Conservation (phyloP, 2,329 filamentous ascomycete species). For the Dactylellina cionopaga region DNA sequence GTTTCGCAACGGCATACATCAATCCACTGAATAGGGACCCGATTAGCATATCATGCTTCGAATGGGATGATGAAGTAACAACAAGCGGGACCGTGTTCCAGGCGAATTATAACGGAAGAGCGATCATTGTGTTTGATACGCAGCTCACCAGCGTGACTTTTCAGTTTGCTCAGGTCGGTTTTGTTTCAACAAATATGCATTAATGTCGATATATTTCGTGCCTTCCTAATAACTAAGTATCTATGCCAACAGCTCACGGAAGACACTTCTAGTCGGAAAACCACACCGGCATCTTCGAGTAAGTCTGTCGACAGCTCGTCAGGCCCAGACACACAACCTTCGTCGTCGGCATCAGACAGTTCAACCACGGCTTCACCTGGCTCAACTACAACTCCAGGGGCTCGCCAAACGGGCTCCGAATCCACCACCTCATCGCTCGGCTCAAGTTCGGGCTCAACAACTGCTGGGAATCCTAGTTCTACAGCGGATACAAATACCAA, state of each 20-base stretch:
- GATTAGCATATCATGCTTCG: constrained; percentile 39
- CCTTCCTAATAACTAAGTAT: background rate
- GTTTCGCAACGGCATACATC: constrained; percentile 18
- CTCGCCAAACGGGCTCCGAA: constrained; percentile 6
- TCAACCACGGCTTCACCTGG: constrained; percentile 23
- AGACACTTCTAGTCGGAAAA: background rate
- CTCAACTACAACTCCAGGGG: constrained; percentile 4
- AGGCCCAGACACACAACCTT: background rate
- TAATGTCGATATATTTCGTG: no score
- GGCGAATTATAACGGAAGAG: constrained; percentile 39
- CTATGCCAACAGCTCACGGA: background rate
- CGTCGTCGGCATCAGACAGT: background rate
- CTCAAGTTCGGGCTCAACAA: background rate
- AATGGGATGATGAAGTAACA: constrained; percentile 3
- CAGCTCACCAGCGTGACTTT: constrained; percentile 19
- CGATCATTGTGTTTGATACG: constrained; percentile 32
- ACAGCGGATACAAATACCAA: background rate
- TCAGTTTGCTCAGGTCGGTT: constrained; percentile 21
- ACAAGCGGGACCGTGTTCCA: constrained; percentile 10
- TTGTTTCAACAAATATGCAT: no score
- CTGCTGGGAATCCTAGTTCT: background rate
- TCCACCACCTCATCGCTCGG: background rate
- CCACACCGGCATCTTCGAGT: background rate
- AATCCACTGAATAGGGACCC: constrained; percentile 24
- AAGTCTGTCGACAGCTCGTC: background rate